These are phyloP conservation scores for Diaporthe sp. DNA, from an alignment of 2,329 filamentous ascomycete species.

Conservation along the genomic window DNA sequence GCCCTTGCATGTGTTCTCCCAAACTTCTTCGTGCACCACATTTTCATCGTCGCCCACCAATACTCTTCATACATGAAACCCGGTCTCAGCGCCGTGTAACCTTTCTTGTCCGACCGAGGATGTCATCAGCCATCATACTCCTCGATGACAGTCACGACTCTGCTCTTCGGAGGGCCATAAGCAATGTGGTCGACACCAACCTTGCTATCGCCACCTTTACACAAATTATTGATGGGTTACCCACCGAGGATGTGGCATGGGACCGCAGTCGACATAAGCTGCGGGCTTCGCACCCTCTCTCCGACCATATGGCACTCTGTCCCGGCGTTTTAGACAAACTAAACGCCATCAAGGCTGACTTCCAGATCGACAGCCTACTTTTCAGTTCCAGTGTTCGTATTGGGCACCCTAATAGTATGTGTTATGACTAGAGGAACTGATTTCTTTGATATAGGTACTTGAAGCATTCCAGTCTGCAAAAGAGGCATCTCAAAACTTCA, in stretches of 20 bases:
- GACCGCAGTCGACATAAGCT: constrained; percentile 14
- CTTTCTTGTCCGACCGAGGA: background rate
- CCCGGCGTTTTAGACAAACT: constrained; percentile 29
- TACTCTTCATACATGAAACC: background rate
- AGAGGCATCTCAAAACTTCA: constrained; percentile 25
- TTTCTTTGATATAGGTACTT: constrained; percentile 13
- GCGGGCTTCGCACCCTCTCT: constrained; percentile 18
- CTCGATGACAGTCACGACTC: background rate
- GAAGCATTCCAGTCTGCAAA: constrained; percentile 28
- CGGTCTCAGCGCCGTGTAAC: background rate
- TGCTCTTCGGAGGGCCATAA: background rate
- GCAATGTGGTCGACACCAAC: background rate
- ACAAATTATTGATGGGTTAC: constrained; percentile 12
- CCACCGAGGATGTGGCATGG: constrained; percentile 16
- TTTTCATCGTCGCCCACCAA: background rate
- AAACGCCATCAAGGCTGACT: constrained; percentile 12
- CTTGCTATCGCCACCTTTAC: background rate
- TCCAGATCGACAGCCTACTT: constrained; percentile 16
- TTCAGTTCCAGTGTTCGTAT: background rate
- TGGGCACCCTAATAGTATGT: background rate
- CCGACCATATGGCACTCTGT: constrained; percentile 30
- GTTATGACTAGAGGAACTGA: background rate
- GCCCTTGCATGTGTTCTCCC: background rate
- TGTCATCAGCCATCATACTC: background rate
- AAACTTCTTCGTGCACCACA: background rate